Evolutionary conservation across 805 yeast genomes (phyloP).

Genomic region (Saccharomycopsis synnaedendra): DNA sequence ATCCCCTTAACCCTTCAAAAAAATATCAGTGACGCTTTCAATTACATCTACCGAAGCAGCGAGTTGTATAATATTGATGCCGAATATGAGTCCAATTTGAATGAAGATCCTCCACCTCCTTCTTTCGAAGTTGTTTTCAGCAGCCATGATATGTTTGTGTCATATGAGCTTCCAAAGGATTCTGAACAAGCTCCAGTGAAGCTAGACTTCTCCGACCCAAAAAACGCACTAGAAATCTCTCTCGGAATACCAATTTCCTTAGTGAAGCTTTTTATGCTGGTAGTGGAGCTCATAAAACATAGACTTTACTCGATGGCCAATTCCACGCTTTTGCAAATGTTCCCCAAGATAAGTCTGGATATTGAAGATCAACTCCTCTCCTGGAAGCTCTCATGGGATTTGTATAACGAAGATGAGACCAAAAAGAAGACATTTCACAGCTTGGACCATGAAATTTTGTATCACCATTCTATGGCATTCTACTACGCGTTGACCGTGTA

Average conservation of each 20-base stretch:
- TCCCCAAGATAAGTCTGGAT: constrained; percentile 8
- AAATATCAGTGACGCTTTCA: too few species aligned
- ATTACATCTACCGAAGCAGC: too few species aligned
- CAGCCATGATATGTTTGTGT: neutral
- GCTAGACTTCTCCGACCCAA: neutral
- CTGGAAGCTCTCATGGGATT: too few species aligned
- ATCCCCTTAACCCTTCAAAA: too few species aligned
- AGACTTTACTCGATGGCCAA: constrained; percentile 26
- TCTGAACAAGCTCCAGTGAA: neutral
- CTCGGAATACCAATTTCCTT: constrained; percentile 36
- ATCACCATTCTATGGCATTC: constrained; percentile 35
- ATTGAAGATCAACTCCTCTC: constrained; percentile 25
- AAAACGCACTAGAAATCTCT: constrained; percentile 13
- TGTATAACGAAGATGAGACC: too few species aligned
- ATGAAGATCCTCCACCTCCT: constrained; percentile 13
- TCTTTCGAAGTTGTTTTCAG: constrained; percentile 4
- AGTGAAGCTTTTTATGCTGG: constrained; percentile 29
- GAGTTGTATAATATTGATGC: too few species aligned
- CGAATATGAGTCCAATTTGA: neutral
- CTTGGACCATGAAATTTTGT: constrained; percentile 22
- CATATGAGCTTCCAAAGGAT: neutral
- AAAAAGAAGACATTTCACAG: too few species aligned
- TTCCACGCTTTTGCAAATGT: constrained; percentile 17
- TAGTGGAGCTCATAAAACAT: constrained; percentile 28
- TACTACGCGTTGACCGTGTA: constrained; percentile 32